A percentile compares a stretch with the other conserved stretches of the same genome.
Evolutionary conservation across 139 green algal genomes (phyloP).

Genomic region (Asterochloris erici): DNA sequence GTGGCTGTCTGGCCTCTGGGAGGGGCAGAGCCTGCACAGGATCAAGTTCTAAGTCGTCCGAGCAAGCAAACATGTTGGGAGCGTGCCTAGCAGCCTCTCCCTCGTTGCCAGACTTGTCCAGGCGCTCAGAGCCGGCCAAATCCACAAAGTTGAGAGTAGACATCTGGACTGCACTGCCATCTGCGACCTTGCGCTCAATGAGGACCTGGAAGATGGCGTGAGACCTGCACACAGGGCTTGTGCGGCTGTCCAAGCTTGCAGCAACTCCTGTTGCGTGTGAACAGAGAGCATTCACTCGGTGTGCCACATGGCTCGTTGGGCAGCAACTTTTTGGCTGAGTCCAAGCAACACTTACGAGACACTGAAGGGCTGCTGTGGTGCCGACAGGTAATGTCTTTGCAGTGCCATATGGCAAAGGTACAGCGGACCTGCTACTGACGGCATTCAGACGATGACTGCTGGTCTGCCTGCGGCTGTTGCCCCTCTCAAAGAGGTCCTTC

Average conservation of each 20-base stretch:
- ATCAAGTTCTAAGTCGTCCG: not conserved
- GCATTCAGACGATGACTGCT: slow-evolving; percentile 35
- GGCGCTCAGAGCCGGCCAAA: slow-evolving; percentile 15
- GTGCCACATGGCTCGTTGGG: no score
- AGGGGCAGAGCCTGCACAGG: not conserved
- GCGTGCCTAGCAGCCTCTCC: not conserved
- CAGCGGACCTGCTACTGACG: slow-evolving; percentile 19
- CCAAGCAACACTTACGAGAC: no score
- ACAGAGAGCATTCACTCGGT: no score
- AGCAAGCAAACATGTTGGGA: not conserved
- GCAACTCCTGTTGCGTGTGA: no score
- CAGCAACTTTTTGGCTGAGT: no score
- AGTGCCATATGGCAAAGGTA: slow-evolving; percentile 22
- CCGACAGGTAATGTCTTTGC: not conserved
- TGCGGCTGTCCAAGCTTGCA: not conserved
- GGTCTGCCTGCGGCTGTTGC: slow-evolving; percentile 22
- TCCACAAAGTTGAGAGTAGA: slow-evolving; percentile 32
- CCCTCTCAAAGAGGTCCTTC: slow-evolving; percentile 21
- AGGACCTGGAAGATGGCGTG: slow-evolving; percentile 27
- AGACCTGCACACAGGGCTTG: slow-evolving; percentile 8
- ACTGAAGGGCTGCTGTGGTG: no score
- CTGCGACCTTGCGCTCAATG: slow-evolving; percentile 27
- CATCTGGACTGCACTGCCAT: not conserved
- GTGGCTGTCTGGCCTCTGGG: no score
- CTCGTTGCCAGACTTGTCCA: slow-evolving; percentile 62